These are phyloP conservation scores for Clavulina sp. DNA, from an alignment of 768 basidiomycete genomes.

Conservation along the genomic window DNA sequence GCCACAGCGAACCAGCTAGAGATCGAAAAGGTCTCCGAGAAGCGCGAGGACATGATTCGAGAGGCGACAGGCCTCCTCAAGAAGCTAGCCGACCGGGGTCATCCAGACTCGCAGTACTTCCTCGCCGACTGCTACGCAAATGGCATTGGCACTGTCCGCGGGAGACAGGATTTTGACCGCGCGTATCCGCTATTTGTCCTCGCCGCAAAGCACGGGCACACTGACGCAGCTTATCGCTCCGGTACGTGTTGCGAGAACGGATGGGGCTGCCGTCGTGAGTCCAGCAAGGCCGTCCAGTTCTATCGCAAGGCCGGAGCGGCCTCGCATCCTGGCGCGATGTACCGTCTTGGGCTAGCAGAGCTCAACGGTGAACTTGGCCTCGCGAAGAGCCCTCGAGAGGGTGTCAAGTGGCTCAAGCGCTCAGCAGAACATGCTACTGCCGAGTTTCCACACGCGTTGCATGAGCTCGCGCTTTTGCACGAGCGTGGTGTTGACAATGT, in stretches of 20 bases:
- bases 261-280: conserved; percentile 91
- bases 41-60: conserved; percentile 71
- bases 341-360: conserved; percentile 88
- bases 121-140: conserved; percentile 97
- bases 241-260: conserved; percentile 98
- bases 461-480: conserved; percentile 84
- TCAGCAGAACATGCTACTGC: conserved; percentile 88
- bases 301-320: conserved; percentile 87
- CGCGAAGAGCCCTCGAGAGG: conserved; percentile 77
- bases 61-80: conserved; percentile 82
- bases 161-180: conserved; percentile 88
- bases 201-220: conserved; percentile 92
- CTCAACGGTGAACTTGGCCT: conserved; percentile 88
- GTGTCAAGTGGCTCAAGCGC: conserved; percentile 96
- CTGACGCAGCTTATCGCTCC: conserved; percentile 86
- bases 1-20: conserved; percentile 48
- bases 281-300: conserved; percentile 78
- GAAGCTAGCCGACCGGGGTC: conserved; percentile 82
- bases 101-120: conserved; percentile 90
- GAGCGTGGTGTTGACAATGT: conserved; percentile 98
- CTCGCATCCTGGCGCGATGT: conserved; percentile 87
- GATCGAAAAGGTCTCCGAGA: conserved; percentile 63
- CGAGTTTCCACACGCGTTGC: conserved; percentile 90
- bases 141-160: conserved; percentile 85
- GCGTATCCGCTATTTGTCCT: conserved; percentile 93